Base-by-base conservation (phyloP, 2,329 filamentous ascomycete species). In the Botrytis elliptica region DNA sequence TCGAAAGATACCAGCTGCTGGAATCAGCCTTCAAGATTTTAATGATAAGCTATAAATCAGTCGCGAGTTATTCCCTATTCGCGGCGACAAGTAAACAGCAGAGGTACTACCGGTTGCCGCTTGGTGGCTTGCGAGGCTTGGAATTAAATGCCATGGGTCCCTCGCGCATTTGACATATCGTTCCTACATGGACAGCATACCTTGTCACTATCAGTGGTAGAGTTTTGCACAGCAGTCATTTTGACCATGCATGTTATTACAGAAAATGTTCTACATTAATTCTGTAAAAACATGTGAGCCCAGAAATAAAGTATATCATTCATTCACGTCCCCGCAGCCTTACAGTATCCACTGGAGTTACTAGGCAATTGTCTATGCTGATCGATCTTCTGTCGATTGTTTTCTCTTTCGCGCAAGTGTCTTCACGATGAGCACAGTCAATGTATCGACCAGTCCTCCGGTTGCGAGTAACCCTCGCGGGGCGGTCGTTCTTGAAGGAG, bases 401-500 rank as follows among this genome's bases (percentile, higher is more conserved):
- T 40, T 20, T 38, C 57, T 63, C 20, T 71, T n/a, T 63, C 16
- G 33, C 40, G 8, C n/a, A 49, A 62, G 69, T 25, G 52, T 63
- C 42, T 60, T 29, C 57, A 63, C 33, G 22, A 71, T 71, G 69
- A 46, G 40, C n/a, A 46, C 33, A 46, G 44, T 36, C 29, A 71
- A 72, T 44, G 42, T 59, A 38, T 75, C 74, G 55, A 68, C n/a
- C 60, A 71, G 49, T 46, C 74, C 65, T 52, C 64, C 62, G 25
- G 46, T 36, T 44, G 9, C 38, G 59, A 55, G 36, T 66, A 75
- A 72, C 62, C 68, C 72, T 69, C 65, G 68, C 46, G 74, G 74
- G n/a, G 20, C 38, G n/a, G 38, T 65, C 12, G 59, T 71, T 40
- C 52, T 52, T 59, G 65, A 65, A 40, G 63, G 67, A 44, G 69